Evolutionary conservation across 2,329 filamentous ascomycete species (phyloP).

Genomic region (Aspergillus pseudoglaucus): DNA sequence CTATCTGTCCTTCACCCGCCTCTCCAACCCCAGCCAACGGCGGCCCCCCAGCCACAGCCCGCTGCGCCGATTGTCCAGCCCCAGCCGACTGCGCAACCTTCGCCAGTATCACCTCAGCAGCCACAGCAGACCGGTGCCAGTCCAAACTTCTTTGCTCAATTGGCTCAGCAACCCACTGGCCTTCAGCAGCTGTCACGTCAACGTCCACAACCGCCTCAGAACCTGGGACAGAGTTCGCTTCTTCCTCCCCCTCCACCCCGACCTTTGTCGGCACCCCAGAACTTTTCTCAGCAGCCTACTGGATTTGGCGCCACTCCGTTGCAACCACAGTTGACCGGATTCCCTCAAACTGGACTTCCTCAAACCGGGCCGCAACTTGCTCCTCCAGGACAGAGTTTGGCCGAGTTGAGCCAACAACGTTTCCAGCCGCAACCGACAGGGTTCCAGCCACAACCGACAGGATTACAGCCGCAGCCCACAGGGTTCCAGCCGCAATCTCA

Average conservation of each 20-base stretch:
- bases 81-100: conserved; percentile 33
- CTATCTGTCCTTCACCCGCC: conserved; percentile 58
- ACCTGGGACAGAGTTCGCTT: conserved; percentile 55
- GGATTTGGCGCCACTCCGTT: conserved; percentile 68
- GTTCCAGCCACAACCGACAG: conserved; percentile 52
- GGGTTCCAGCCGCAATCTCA: conserved; percentile 41
- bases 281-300: conserved; percentile 63
- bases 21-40: conserved; percentile 46
- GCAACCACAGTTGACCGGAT: conserved; percentile 77
- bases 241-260: conserved; percentile 72
- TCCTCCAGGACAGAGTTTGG: conserved; percentile 67
- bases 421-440: conserved; percentile 45
- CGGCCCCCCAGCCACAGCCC: conserved; percentile 43
- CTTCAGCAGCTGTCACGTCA: conserved; percentile 49
- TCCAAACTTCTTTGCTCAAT: conserved; percentile 46
- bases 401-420: conserved; percentile 63
- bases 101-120: conserved; percentile 36
- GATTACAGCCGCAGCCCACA: conserved; percentile 42
- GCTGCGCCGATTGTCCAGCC: conserved; percentile 33
- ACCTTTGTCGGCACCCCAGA: conserved; percentile 80
- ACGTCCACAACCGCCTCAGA: conserved; percentile 64
- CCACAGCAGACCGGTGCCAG: conserved; percentile 41
- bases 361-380: conserved; percentile 55
- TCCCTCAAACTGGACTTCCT: conserved; percentile 53
- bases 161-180: conserved; percentile 37